A percentile compares a stretch with the other conserved stretches of the same genome.
These are phyloP conservation scores for Scutellaria baicalensis DNA, from an alignment of 257 asterid genomes.

Conservation along the genomic window DNA sequence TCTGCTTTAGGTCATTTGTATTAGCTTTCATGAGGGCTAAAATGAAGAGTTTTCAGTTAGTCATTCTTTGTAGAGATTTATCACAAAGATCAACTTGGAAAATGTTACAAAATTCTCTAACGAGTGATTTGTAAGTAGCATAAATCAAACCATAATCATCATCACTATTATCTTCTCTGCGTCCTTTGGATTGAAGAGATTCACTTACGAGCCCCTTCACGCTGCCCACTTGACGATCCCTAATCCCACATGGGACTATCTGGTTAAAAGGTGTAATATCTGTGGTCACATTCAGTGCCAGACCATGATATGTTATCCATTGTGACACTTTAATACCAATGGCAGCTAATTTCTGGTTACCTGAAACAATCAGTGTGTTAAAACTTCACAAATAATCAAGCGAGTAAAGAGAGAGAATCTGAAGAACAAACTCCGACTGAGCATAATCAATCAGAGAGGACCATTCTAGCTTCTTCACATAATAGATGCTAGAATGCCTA, in stretches of 20 bases:
- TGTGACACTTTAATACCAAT: conserved; percentile 66
- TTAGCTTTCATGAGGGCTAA: neutral
- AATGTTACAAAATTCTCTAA: conserved; percentile 58
- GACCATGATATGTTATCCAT: conserved; percentile 80
- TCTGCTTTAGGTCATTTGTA: too few relatives aligned
- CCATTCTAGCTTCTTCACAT: neutral
- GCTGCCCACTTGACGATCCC: conserved; percentile 70
- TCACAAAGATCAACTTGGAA: conserved; percentile 49
- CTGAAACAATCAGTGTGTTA: conserved; percentile 32
- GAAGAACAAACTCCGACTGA: neutral
- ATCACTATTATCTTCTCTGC: neutral
- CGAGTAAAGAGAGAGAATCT: neutral
- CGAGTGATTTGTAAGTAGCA: conserved; percentile 37
- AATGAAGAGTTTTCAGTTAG: neutral
- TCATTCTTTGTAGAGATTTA: neutral
- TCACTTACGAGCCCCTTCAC: conserved; percentile 44
- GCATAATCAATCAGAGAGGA: neutral
- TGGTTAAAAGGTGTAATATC: conserved; percentile 48
- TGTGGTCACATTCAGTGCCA: conserved; percentile 78
- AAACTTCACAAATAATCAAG: neutral
- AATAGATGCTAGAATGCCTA: neutral
- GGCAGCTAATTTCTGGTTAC: conserved; percentile 69
- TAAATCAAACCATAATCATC: conserved; percentile 44
- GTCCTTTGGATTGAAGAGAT: neutral
- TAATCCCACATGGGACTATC: conserved; percentile 83